These are phyloP conservation scores for Chrysanthemum lavandulifolium DNA, from an alignment of 129 eudicot species.

Conservation along the genomic window DNA sequence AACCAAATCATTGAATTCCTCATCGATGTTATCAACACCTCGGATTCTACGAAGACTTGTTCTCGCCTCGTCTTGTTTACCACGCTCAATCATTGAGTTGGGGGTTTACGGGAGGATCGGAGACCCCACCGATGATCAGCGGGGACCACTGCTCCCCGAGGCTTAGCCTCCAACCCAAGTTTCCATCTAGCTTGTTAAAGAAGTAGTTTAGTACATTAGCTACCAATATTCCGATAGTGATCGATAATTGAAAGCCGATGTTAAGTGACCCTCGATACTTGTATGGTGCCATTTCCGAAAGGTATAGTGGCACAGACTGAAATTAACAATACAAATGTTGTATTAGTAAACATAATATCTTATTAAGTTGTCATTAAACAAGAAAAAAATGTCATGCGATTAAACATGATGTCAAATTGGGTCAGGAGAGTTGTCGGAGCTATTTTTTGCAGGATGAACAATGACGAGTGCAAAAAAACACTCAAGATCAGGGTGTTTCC, in stretches of 20 bases:
- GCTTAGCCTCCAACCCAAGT: constrained; percentile 91
- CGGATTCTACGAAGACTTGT: constrained; percentile 55
- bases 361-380: no score
- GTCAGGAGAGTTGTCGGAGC: no score
- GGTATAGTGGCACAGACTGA: constrained; percentile 88
- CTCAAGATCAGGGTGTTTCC: no score
- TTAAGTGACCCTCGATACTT: constrained; percentile 86
- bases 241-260: constrained; percentile 75
- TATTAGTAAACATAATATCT: no score
- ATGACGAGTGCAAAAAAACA: no score
- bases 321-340: neutral
- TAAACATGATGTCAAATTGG: neutral
- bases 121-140: constrained; percentile 75
- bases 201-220: constrained; percentile 83
- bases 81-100: constrained; percentile 86
- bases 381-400: neutral
- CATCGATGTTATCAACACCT: constrained; percentile 62
- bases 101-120: constrained; percentile 82
- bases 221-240: constrained; percentile 79
- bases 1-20: constrained; percentile 66
- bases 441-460: no score
- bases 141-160: constrained; percentile 92
- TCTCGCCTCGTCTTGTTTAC: constrained; percentile 51
- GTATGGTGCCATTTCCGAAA: constrained; percentile 97
- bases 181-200: constrained; percentile 64